Conservation (phyloP, 1,284 basidiomycete species). For the Bondarzewia mesenterica region DNA sequence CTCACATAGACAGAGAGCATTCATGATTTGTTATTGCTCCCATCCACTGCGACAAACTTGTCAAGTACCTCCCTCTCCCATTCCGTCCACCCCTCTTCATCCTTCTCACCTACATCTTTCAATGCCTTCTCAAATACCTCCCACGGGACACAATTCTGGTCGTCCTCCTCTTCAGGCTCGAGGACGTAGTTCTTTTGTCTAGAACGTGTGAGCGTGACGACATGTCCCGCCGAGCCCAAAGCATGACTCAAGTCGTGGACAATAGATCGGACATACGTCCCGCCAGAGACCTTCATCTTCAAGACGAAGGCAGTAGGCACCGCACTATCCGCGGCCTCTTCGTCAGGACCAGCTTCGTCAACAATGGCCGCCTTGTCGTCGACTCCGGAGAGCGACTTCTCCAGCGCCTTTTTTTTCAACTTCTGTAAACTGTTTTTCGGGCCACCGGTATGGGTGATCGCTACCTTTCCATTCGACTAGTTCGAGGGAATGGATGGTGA, state of each 20-base stretch:
- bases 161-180: conserved; percentile 32
- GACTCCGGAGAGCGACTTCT: conserved; percentile 48
- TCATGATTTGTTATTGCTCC: conserved; percentile 13
- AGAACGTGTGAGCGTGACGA: conserved; percentile 81
- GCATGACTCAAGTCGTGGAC: conserved; percentile 85
- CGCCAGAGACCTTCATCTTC: conserved; percentile 88
- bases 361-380: conserved; percentile 22
- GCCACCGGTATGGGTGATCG: conserved; percentile 64
- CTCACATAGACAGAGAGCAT: neutral
- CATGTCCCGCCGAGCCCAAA: conserved; percentile 82
- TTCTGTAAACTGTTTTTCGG: conserved; percentile 57
- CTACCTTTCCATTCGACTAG: conserved; percentile 63
- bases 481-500: conserved; percentile 76
- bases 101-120: conserved; percentile 40
- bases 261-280: conserved; percentile 92
- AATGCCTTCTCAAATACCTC: conserved; percentile 65
- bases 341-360: conserved; percentile 28
- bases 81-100: conserved; percentile 55
- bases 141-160: conserved; percentile 66
- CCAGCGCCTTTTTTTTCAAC: conserved; percentile 68
- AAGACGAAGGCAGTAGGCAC: conserved; percentile 80
- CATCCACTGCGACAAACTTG: conserved; percentile 47
- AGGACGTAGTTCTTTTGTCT: conserved; percentile 78
- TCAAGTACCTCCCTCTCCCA: conserved; percentile 70
- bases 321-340: conserved; percentile 28